Base-by-base conservation (phyloP, 2,329 filamentous ascomycete genomes). In the Ascochyta lentis region DNA sequence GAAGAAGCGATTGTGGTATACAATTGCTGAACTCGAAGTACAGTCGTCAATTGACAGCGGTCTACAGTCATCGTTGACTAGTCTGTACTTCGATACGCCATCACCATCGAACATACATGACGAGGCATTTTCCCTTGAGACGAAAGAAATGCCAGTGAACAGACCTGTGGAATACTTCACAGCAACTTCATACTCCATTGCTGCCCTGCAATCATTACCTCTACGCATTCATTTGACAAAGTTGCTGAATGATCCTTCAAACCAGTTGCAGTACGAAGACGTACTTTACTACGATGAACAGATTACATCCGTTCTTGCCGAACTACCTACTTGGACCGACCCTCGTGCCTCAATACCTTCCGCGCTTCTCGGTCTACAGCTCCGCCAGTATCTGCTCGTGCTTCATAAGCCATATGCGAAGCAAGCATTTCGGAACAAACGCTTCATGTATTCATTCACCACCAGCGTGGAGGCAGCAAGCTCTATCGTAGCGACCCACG, bases 1-100 rank as follows among this genome's bases (percentile, higher is more conserved):
- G 79, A 79, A 84, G 47, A 77, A 82, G 48, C 77, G 84, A 39
- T 71, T 87, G 3, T 87, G 84, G 84, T 77, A 76, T 2, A 84
- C 84, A 1, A 82, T 85, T 9, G 70, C 83, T 9, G 83, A 86
- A 60, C 69, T 86, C 24, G 84, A 86, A 51, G 67, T 85, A 2
- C 83, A 86, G 60, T 77, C 81, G 0, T 81, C 82, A 1, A 71
- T 86, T 13, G 83, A 86, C 57, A 77, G 78, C 12, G 84, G 84
- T 0, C 81, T 86, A 73, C 79, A 81, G 3, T 76, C 78, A 5
- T 71, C 74, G 1, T 67, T 76, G 1, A 76, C 70, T 42, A 66
- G 67, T 1, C 57, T 78, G 2, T 80, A 83, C 35, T 83, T 81
- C 54, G 83, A 86, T 56, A 78, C 77, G 4, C 72, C 75, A 8